Base-by-base conservation (phyloP, 2,329 filamentous ascomycete genomes). In the Nemania abortiva region DNA sequence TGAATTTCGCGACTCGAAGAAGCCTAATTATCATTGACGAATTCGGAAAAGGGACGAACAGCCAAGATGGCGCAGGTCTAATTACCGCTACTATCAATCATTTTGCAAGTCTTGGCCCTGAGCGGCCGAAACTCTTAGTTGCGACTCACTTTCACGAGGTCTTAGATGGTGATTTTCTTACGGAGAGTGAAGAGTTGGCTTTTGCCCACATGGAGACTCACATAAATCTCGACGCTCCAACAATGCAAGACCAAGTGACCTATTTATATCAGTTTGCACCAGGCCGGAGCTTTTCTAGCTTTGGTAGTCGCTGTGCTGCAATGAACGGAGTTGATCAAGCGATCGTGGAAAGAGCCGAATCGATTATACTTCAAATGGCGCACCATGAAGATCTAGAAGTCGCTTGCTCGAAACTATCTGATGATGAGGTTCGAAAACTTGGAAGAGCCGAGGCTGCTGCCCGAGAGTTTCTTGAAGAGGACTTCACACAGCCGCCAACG, bases 11-110 rank as follows among this genome's bases (percentile, higher is more conserved):
- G 3, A 97, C 94, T 0, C 84, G 87, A 13, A 87, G 89, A 56
- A 98, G 93, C 76, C 83, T 99, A 6, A 79, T 99, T 1, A 84
- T 99, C n/a, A 89, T 98, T 53, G 96, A 99, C 75, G 96, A 99
- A 76, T 98, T 99, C 75, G 89, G 89, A 1, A 91, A 90, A 76
- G 89, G 89, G 2, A 91, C 89, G 0, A 86, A 85, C 58, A 77
- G 82, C 9, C 81, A 85, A 65, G 88, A 90, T 74, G 89, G 89
- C 6, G 85, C 86, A 1, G 89, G 88, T 0, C 79, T 91, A 15
- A 80, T 90, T 52, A 82, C 86, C 27, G 88, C 88, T 1, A 80
- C 90, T 6, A 80, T 92, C 18, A 81, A 85, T 50, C 84, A 90
- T 74, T 88, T 91, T 57, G 79, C 87, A 11, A 79, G 77, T 2